Percentiles rank a stretch among this genome's conserved stretches.
These are phyloP conservation scores for Pelargonium myrrhifolium DNA, from an alignment of 441 rosid genomes.

Conservation along the genomic window DNA sequence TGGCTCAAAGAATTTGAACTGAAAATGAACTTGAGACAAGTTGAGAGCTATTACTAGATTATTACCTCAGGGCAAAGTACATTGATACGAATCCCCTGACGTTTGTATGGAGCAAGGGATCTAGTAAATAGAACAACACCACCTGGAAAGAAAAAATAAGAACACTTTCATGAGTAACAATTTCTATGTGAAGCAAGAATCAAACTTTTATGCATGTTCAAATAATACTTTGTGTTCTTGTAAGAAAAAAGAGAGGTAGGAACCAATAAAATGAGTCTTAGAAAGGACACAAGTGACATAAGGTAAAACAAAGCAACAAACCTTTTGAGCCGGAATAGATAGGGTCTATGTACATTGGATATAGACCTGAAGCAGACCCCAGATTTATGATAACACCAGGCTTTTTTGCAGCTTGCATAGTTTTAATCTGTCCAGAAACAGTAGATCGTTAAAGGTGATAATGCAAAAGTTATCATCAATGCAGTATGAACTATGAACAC, in stretches of 20 bases:
- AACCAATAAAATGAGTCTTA: neutral
- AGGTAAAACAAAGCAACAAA: slow-evolving; percentile 21
- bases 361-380: slow-evolving; percentile 87
- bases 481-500: neutral
- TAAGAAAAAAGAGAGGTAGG: neutral
- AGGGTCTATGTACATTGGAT: slow-evolving; percentile 61
- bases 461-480: slow-evolving; percentile 6
- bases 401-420: slow-evolving; percentile 62
- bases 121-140: slow-evolving; percentile 88
- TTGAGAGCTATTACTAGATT: slow-evolving; percentile 3
- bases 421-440: slow-evolving; percentile 45
- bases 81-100: slow-evolving; percentile 76
- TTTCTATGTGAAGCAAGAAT: slow-evolving; percentile 4
- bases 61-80: slow-evolving; percentile 99
- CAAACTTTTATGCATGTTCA: neutral
- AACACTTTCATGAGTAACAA: slow-evolving; percentile 7
- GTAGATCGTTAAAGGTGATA: slow-evolving; percentile 6
- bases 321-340: slow-evolving; percentile 82
- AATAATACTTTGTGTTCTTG: neutral
- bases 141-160: slow-evolving; percentile 32
- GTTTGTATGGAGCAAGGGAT: slow-evolving; percentile 50
- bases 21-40: neutral
- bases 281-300: neutral
- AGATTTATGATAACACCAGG: slow-evolving; percentile 89
- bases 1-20: neutral